A percentile compares a stretch with the other conserved stretches of the same genome.
Evolutionary conservation across 2,329 filamentous ascomycete species (phyloP).

Genomic region (Neophaeococcomyces aloes): DNA sequence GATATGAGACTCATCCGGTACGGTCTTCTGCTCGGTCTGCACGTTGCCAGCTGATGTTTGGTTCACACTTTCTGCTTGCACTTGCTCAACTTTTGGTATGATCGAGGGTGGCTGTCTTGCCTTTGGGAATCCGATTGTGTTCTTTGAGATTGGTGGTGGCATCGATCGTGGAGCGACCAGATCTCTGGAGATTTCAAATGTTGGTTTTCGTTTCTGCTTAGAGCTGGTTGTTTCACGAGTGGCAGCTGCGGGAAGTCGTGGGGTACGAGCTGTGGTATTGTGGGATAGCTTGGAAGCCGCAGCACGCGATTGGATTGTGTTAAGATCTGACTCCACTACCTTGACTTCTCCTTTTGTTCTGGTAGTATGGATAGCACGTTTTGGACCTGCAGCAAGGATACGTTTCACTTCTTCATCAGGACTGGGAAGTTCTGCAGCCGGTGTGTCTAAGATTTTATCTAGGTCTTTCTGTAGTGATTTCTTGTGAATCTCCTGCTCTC

Average conservation of each 20-base stretch:
- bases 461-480: constrained; percentile 51
- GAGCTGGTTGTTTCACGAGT: constrained; percentile 28
- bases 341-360: constrained; percentile 9
- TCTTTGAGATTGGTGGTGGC: constrained; percentile 59
- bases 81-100: constrained; percentile 19
- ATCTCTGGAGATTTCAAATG: constrained; percentile 28
- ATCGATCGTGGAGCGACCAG: constrained; percentile 46
- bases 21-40: constrained; percentile 14
- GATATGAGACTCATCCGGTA: constrained; percentile 23
- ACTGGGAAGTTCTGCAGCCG: constrained; percentile 23
- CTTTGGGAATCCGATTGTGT: constrained; percentile 75
- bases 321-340: constrained; percentile 22
- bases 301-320: constrained; percentile 32
- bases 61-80: constrained; percentile 18
- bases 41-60: constrained; percentile 7
- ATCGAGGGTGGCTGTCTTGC: constrained; percentile 49
- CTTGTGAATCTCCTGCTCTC: constrained; percentile 59
- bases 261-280: constrained; percentile 19
- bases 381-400: constrained; percentile 55
- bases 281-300: constrained; percentile 31
- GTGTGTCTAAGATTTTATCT: constrained; percentile 25
- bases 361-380: constrained; percentile 19
- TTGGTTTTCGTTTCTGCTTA: constrained; percentile 28
- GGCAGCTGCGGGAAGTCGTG: constrained; percentile 22
- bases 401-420: constrained; percentile 49